Percentiles rank a stretch among this genome's conserved stretches.
phyloP scores from a whole-genome alignment of 192 early-diverging fungal species.

The Podila horticola region DNA sequence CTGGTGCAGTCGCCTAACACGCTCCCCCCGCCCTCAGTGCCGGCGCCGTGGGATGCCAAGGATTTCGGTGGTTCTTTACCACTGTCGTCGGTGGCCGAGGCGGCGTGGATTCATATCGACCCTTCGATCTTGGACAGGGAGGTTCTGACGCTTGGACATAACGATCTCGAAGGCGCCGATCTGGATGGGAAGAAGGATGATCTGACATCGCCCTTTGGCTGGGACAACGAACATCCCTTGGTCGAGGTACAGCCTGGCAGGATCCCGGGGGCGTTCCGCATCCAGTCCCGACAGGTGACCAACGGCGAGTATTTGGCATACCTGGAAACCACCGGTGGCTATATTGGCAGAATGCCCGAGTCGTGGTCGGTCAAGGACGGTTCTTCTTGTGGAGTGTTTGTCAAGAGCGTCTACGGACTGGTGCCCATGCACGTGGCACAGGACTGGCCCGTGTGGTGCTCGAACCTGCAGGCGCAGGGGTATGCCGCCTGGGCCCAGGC shows the following conservation, averaged over 20 bases:
- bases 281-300: slow-evolving; percentile 85
- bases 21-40: slow-evolving; percentile 57
- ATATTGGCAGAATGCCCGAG: slow-evolving; percentile 72
- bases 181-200: slow-evolving; percentile 42
- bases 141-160: slow-evolving; percentile 68
- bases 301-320: slow-evolving; percentile 79
- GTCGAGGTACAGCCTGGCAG: slow-evolving; percentile 22
- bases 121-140: slow-evolving; percentile 7
- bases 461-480: slow-evolving; percentile 70
- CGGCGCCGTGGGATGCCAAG: slow-evolving; percentile 31
- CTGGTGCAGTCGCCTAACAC: slow-evolving; percentile 72
- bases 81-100: background rate
- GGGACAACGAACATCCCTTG: slow-evolving; percentile 89
- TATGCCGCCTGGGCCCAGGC: slow-evolving; percentile 71
- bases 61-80: background rate
- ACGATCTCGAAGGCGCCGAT: slow-evolving; percentile 64
- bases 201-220: slow-evolving; percentile 71
- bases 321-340: slow-evolving; percentile 37
- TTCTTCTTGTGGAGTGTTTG: slow-evolving; percentile 22
- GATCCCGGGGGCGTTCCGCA: slow-evolving; percentile 59
- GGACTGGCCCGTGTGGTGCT: slow-evolving; percentile 80
- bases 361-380: slow-evolving; percentile 10
- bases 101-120: slow-evolving; percentile 23
- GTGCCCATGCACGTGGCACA: slow-evolving; percentile 59
- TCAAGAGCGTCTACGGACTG: slow-evolving; percentile 77